These are phyloP conservation scores for Ambrosiella xylebori DNA, from an alignment of 2,329 filamentous ascomycete genomes.

Conservation along the genomic window DNA sequence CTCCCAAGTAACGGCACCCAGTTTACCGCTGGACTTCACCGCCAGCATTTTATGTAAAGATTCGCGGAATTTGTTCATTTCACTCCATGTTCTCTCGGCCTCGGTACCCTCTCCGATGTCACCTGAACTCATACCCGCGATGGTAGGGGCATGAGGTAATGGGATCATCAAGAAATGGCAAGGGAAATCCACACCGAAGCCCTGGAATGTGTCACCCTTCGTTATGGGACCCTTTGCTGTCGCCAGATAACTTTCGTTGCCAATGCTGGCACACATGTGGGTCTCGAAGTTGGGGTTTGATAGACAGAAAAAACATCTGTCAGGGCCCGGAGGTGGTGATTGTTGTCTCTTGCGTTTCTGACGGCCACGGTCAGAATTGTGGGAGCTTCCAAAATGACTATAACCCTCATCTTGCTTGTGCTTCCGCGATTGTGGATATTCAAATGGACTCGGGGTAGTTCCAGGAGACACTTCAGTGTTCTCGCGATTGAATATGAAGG, in stretches of 20 bases:
- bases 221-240: conserved; percentile 83
- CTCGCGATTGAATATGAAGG: conserved; percentile 40
- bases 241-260: conserved; percentile 72
- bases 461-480: conserved; percentile 43
- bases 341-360: conserved; percentile 28
- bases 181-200: conserved; percentile 53
- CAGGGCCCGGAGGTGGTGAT: conserved; percentile 49
- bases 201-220: conserved; percentile 46
- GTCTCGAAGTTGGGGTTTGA: conserved; percentile 69
- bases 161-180: conserved; percentile 86
- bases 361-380: conserved; percentile 27
- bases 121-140: conserved; percentile 44
- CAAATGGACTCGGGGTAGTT: conserved; percentile 60
- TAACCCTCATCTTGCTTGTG: background rate
- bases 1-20: conserved; percentile 83
- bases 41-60: conserved; percentile 65
- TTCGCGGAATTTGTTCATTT: conserved; percentile 70
- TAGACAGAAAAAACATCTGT: conserved; percentile 87
- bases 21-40: conserved; percentile 33
- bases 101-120: conserved; percentile 31
- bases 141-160: conserved; percentile 60
- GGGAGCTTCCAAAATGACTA: conserved; percentile 17
- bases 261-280: conserved; percentile 82
- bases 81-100: conserved; percentile 45
- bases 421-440: conserved; percentile 15